Evolutionary conservation across 2,329 filamentous ascomycete species (phyloP).

Genomic region (Nakataea oryzae): DNA sequence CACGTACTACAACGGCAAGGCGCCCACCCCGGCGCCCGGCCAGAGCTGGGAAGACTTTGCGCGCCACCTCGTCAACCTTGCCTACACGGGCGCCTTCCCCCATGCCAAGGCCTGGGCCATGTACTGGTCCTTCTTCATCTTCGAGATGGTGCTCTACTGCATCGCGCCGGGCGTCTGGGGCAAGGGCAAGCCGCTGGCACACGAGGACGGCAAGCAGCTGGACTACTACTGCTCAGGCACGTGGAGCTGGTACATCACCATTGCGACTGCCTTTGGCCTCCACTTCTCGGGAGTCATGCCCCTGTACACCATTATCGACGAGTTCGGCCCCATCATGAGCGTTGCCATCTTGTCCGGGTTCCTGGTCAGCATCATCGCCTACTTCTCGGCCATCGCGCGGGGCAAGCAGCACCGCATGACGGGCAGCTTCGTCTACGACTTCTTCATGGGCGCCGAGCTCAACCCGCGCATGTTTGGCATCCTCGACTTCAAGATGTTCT

Average conservation of each 20-base stretch:
- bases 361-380: conserved; percentile 71
- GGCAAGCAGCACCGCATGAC: conserved; percentile 91
- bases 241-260: conserved; percentile 78
- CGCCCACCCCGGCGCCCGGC: conserved; percentile 56
- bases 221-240: conserved; percentile 92
- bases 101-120: conserved; percentile 75
- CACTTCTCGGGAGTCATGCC: conserved; percentile 81
- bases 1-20: conserved; percentile 78
- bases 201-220: conserved; percentile 75
- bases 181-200: conserved; percentile 78
- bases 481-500: conserved; percentile 89
- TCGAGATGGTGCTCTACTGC: conserved; percentile 76
- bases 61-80: conserved; percentile 57
- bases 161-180: conserved; percentile 77
- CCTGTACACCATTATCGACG: conserved; percentile 84
- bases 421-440: conserved; percentile 69
- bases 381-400: conserved; percentile 71
- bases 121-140: conserved; percentile 89
- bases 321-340: conserved; percentile 87
- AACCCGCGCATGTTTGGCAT: conserved; percentile 80
- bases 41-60: conserved; percentile 64
- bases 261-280: conserved; percentile 57
- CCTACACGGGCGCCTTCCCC: conserved; percentile 79
- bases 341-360: conserved; percentile 90
- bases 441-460: conserved; percentile 83